Evolutionary conservation across 2,329 filamentous ascomycete genomes (phyloP).

Genomic region (Penicillium sp.): DNA sequence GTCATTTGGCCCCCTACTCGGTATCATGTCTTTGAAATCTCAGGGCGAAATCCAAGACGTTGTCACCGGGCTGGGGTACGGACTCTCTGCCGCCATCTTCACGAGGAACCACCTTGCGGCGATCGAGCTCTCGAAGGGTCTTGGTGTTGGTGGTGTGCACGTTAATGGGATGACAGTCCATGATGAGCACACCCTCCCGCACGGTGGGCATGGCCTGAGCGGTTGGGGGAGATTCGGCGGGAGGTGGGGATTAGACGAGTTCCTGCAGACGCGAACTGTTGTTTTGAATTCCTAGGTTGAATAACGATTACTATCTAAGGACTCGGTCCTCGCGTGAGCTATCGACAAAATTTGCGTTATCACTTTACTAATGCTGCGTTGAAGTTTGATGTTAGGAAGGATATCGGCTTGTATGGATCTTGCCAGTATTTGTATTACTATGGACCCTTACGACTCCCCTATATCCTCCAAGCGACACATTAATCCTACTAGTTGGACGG

Average conservation of each 20-base stretch:
- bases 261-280: conserved; percentile 63
- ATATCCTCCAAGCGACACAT: too few relatives aligned
- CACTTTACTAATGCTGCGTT: too few relatives aligned
- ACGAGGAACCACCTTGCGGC: conserved; percentile 30
- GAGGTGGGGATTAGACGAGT: conserved; percentile 58
- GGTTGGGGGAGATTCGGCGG: conserved; percentile 65
- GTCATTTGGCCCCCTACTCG: conserved; percentile 34
- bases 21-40: conserved; percentile 29
- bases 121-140: conserved; percentile 28
- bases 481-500: too few relatives aligned
- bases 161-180: conserved; percentile 34
- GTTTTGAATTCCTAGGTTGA: conserved; percentile 47
- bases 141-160: conserved; percentile 35
- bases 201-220: conserved; percentile 66
- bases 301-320: too few relatives aligned
- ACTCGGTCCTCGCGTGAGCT: too few relatives aligned
- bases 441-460: too few relatives aligned
- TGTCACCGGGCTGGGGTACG: conserved; percentile 31
- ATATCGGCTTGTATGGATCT: too few relatives aligned
- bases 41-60: conserved; percentile 30
- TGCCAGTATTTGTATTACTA: too few relatives aligned
- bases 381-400: too few relatives aligned
- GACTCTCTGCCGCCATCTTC: conserved; percentile 35
- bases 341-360: too few relatives aligned
- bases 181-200: conserved; percentile 54